Evolutionary conservation across 257 asterid genomes (phyloP).

Genomic region (Leonotis leonurus): DNA sequence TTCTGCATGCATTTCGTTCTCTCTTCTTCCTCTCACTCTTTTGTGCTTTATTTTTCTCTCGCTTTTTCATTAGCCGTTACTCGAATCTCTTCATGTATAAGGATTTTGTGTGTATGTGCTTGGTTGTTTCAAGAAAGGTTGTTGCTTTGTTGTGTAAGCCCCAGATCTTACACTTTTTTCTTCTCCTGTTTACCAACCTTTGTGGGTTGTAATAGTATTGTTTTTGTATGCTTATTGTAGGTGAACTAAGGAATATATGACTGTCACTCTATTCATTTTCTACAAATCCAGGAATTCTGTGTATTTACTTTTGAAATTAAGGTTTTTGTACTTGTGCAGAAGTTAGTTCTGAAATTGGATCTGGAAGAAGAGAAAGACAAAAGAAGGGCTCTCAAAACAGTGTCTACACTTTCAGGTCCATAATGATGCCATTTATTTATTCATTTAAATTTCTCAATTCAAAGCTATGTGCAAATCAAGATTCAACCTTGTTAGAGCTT

Average conservation of each 20-base stretch:
- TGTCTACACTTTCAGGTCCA: slow-evolving; percentile 50
- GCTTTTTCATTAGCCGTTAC: not conserved
- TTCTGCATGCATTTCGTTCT: not conserved
- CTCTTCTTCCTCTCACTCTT: not conserved
- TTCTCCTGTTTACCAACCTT: too few species aligned
- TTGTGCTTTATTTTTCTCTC: not conserved
- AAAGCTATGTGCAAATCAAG: too few species aligned
- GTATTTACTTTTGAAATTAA: too few species aligned
- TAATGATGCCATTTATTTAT: not conserved
- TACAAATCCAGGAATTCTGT: not conserved
- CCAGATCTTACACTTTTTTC: too few species aligned
- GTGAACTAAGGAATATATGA: too few species aligned
- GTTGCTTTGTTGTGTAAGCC: too few species aligned
- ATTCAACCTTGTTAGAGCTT: too few species aligned
- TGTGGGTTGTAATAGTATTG: too few species aligned
- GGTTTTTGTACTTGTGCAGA: slow-evolving; percentile 26
- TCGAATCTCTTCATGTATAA: too few species aligned
- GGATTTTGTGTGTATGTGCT: too few species aligned
- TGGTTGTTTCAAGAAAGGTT: too few species aligned
- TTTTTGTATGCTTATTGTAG: too few species aligned
- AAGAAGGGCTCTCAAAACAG: slow-evolving; percentile 60
- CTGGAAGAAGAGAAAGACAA: slow-evolving; percentile 44
- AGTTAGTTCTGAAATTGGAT: slow-evolving; percentile 48
- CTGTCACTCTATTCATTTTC: not conserved
- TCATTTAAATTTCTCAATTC: not conserved